Base-by-base conservation (phyloP, 169 alveolate species). In the Plasmodium malariae region DNA sequence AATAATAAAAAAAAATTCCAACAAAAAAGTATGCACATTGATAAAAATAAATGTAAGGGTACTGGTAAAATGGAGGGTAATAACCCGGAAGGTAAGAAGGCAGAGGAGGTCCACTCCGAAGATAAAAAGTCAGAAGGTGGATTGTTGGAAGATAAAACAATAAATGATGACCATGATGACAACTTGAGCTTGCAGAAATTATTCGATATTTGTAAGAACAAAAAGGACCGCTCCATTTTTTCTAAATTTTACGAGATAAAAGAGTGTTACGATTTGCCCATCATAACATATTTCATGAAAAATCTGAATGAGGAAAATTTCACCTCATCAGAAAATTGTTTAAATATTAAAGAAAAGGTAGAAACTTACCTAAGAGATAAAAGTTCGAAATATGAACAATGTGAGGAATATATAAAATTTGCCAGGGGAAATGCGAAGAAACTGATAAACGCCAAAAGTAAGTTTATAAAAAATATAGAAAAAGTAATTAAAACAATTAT, bases 401-500 rank as follows among this genome's bases (percentile, higher is more conserved):
- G 63, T 19, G 63, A 65, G 26, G 76, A 70, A 1, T 83, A 49
- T 48, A 26, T 40, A 12, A 21, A 83, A 4, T 83, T 83, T 40
- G 57, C 83, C 12, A 45, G 19, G 14, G 62, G 67, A 26, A 67
- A 68, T 83, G 91, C 85, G 60, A 37, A 67, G 24, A 67, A 26
- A 67, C 43, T 83, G 72, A 34, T 83, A 83, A 67, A 71, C 28
- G 54, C 70, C 3, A 83, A 83, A 67, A 49, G 67, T 11, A 83
- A 83, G 49, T 67, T 83, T 57, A 37, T 83, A 67, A 67, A 26
- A 51, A 83, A 83, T 83, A 67, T 83, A 54, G 91, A 83, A 59
- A 83, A 83, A 67, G 91, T 57, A 71, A 68, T 83, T 12, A 83
- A 83, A 83, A 83, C 73, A 43, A 83, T 83, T 51, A 55, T 83